A percentile compares a stretch with the other conserved stretches of the same genome.
phyloP scores from a whole-genome alignment of 257 asterid species.

The Dorcoceras hygrometricum region DNA sequence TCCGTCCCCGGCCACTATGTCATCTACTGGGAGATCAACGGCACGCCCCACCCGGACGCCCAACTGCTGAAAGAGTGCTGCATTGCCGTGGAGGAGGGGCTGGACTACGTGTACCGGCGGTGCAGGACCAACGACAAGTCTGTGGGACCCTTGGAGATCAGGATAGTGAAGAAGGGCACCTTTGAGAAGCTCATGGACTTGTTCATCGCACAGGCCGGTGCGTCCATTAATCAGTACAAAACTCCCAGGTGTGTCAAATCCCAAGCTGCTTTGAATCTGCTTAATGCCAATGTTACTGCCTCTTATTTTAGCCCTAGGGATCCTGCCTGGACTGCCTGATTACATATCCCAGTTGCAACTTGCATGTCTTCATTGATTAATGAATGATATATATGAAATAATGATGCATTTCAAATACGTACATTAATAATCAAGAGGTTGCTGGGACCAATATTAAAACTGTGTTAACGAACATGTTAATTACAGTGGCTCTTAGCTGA shows the following conservation, averaged over 20 bases:
- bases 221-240: constrained; percentile 73
- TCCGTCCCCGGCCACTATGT: constrained; percentile 79
- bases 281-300: constrained; percentile 50
- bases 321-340: constrained; percentile 66
- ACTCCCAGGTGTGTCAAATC: constrained; percentile 70
- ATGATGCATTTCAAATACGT: too few species aligned
- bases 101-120: constrained; percentile 65
- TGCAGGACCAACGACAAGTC: constrained; percentile 63
- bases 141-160: constrained; percentile 68
- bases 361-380: too few species aligned
- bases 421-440: too few species aligned
- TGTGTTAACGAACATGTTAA: too few species aligned
- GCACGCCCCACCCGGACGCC: constrained; percentile 28
- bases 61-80: constrained; percentile 58
- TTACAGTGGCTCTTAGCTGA: too few species aligned
- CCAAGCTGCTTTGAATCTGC: constrained; percentile 56
- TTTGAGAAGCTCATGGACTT: constrained; percentile 73
- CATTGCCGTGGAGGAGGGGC: constrained; percentile 56
- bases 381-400: too few species aligned
- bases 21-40: constrained; percentile 70
- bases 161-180: constrained; percentile 56
- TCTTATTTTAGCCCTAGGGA: constrained; percentile 63
- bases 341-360: too few species aligned
- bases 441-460: too few species aligned
- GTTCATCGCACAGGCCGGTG: constrained; percentile 64